Base-by-base conservation (phyloP, 2,329 filamentous ascomycete genomes). In the Penicillium sp. region DNA sequence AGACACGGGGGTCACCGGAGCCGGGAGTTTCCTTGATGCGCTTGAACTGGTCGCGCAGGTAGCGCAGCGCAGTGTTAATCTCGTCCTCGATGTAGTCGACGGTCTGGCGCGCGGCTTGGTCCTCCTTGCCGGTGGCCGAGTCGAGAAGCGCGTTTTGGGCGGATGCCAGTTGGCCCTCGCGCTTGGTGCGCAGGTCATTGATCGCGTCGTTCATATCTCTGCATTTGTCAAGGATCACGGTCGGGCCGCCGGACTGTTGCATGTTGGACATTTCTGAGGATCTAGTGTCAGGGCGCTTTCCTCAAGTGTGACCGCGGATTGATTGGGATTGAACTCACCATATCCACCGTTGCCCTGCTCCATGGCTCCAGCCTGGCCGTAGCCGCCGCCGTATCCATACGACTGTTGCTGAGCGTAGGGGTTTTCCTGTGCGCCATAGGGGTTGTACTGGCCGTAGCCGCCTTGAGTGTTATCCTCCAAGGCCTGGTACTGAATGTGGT, bases 141-240 rank as follows among this genome's bases (percentile, higher is more conserved):
- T 89, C 86, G 54, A 95, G 80, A 27, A 84, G 80, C 52, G 82
- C 80, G 39, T 95, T 80, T 62, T 86, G 79, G 55, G 82, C 77
- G 27, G 94, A 79, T 59, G 54, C 56, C 14, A 69, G 61, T 42
- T 65, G 64, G 10, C 58, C 54, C 49, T 68, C 63, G 40, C 66
- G 57, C 57, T 86, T 86, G 52, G 72, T 71, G 62, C 89, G 82
- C 61, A 96, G 81, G 48, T 82, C 76, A 52, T 86, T 79, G 61
- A 96, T 86, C 34, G 84, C 85, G 49, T 80, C 76, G 66, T 89
- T 85, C 65, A 96, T 86, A 37, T 87, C 82, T 49, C 82, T 80
- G 72, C 88, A 93, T 67, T 93, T 85, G 72, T 94, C 88, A 50
- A 96, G 78, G 57, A 95, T 86, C 46, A 80, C 80, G 65, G 88